Base-by-base conservation (phyloP, 805 yeast genomes). In the Cyberlindnera xylosilytica region DNA sequence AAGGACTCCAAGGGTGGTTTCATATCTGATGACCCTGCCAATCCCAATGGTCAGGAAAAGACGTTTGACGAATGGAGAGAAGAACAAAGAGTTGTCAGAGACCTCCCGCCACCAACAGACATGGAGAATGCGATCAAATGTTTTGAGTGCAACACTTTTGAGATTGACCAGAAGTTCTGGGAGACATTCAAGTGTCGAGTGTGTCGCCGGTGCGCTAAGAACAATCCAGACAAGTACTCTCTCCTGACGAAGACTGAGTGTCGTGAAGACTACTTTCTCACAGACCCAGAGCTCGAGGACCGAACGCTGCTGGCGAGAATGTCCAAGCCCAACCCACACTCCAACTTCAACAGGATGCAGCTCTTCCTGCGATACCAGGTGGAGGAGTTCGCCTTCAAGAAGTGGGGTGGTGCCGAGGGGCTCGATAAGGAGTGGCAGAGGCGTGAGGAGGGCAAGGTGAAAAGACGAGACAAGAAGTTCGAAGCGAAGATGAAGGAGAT, bases 221-320 rank as follows among this genome's bases (percentile, higher is more conserved):
- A 73, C 45, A 64, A 66, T 18, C 96, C 97, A 0, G 96, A 93
- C 30, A 93, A 93, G 57, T 93, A 91, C 61, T 78, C 98, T 0
- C 63, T 93, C 17, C 65, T 93, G 39, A 93, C 99, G 7, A 93
- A 93, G 64, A 93, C 99, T 0, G 99, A 93, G 64, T 89, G 97
- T 62, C 77, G 81, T 31, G 91, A 86, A 53, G 99, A 93, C 65
- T 93, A 93, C 61, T 74, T 93, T 32, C 62, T 93, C 22, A 93
- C 99, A 0, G 99, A 93, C 37, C 93, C 97, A 1, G 99, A 93
- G 60, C 70, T 93, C 33, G 73, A 77, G 39, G 99, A 93, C 60
- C 64, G 63, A 6, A 69, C 62, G 2, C 63, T 90, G 19, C 69
- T 93, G 46, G 83, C 83, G 10, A 77, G 93, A 48, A 67, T 91